Evolutionary conservation across 2,329 filamentous ascomycete genomes (phyloP).

Genomic region (Didymella lethalis): DNA sequence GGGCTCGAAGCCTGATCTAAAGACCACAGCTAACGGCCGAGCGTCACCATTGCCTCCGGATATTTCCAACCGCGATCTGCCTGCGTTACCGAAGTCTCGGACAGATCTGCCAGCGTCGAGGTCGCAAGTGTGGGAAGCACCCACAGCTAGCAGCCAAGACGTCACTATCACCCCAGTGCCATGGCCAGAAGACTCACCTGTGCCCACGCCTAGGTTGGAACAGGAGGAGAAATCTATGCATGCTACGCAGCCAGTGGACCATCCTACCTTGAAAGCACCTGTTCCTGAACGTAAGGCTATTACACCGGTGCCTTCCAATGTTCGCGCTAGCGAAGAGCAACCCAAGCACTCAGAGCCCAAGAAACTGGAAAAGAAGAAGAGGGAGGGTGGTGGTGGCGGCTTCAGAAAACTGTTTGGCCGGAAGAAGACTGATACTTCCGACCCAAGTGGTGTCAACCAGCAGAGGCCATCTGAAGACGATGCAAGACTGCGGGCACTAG

Average conservation of each 20-base stretch:
- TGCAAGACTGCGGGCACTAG: conserved; percentile 30
- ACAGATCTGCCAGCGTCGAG: conserved; percentile 28
- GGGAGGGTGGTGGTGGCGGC: conserved; percentile 42
- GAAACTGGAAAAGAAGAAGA: conserved; percentile 52
- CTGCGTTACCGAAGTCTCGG: conserved; percentile 51
- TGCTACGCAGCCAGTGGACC: conserved; percentile 38
- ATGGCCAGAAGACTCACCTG: conserved; percentile 38
- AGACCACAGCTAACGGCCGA: conserved; percentile 43
- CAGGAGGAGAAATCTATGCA: conserved; percentile 41
- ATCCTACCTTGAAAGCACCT: conserved; percentile 53
- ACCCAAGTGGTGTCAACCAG: conserved; percentile 24
- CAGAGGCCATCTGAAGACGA: conserved; percentile 29
- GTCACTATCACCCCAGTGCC: conserved; percentile 47
- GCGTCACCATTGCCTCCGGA: conserved; percentile 36
- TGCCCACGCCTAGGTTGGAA: conserved; percentile 40
- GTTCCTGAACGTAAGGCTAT: conserved; percentile 42
- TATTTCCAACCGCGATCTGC: conserved; percentile 51
- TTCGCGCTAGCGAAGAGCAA: conserved; percentile 34
- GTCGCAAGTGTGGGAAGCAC: conserved; percentile 17
- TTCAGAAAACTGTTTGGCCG: conserved; percentile 53
- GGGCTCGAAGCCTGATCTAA: conserved; percentile 62
- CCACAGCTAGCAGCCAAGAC: conserved; percentile 28
- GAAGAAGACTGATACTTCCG: conserved; percentile 45
- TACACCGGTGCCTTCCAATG: conserved; percentile 21
- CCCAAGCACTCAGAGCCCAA: conserved; percentile 32